Evolutionary conservation across 495 filamentous ascomycete species (phyloP).

Genomic region (Echria macrotheca): DNA sequence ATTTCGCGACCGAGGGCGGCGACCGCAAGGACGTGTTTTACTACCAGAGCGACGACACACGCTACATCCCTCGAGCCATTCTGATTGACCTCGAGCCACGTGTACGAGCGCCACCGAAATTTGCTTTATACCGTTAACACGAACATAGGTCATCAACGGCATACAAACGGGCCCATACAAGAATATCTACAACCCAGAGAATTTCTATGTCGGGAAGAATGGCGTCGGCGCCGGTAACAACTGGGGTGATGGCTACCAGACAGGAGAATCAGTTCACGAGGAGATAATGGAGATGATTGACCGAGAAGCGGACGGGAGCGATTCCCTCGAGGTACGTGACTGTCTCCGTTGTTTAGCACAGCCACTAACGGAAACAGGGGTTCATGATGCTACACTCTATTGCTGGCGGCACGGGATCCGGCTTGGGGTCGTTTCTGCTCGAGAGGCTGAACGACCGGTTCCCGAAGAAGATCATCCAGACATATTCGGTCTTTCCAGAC

Average conservation of each 20-base stretch:
- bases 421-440: constrained; percentile 89
- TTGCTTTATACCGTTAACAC: no score
- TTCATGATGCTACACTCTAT: constrained; percentile 99
- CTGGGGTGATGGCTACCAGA: constrained; percentile 92
- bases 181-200: constrained; percentile 99
- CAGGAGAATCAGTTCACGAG: constrained; percentile 87
- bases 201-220: constrained; percentile 90
- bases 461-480: constrained; percentile 98
- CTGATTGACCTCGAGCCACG: constrained; percentile 91
- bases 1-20: constrained; percentile 91
- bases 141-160: constrained; percentile 75
- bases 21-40: constrained; percentile 99
- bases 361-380: no score
- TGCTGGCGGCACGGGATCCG: constrained; percentile 92
- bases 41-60: constrained; percentile 96
- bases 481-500: constrained; percentile 97
- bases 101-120: constrained; percentile 50
- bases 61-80: constrained; percentile 96
- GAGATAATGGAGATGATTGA: constrained; percentile 99
- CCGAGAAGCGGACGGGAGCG: constrained; percentile 94
- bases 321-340: constrained; percentile 73
- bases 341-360: no score
- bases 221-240: constrained; percentile 94
- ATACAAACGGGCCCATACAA: constrained; percentile 91
- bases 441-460: constrained; percentile 96